These are phyloP conservation scores for Pisolithus orientalis DNA, from an alignment of 768 basidiomycete species.

Conservation along the genomic window DNA sequence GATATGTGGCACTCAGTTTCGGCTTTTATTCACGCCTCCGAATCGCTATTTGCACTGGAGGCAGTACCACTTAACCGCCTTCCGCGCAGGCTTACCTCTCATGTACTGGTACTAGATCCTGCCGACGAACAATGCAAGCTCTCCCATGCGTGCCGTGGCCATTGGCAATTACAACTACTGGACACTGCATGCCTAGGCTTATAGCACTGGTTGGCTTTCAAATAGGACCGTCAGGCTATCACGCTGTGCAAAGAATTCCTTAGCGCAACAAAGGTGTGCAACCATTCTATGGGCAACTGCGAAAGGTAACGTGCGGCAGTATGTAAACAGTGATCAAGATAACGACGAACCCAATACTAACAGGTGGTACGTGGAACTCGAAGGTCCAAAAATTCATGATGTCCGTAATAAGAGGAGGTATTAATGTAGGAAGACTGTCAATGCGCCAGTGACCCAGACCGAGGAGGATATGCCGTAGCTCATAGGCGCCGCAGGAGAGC, in stretches of 20 bases:
- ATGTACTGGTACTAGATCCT: too few relatives aligned
- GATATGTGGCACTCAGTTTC: too few relatives aligned
- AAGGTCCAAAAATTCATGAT: neutral
- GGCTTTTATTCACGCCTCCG: too few relatives aligned
- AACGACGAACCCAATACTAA: neutral
- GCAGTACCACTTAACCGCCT: too few relatives aligned
- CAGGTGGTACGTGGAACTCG: neutral
- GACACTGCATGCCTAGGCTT: too few relatives aligned
- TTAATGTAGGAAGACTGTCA: neutral
- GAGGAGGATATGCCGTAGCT: neutral
- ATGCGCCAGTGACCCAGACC: neutral
- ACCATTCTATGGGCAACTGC: neutral
- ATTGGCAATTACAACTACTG: too few relatives aligned
- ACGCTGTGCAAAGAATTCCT: neutral
- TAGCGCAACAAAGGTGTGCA: neutral
- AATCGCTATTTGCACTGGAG: too few relatives aligned
- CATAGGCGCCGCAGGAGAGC: slow-evolving; percentile 14
- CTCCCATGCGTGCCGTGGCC: too few relatives aligned
- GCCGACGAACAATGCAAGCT: too few relatives aligned
- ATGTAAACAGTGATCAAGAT: neutral
- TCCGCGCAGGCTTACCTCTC: too few relatives aligned
- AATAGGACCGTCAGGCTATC: neutral
- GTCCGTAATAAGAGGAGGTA: neutral
- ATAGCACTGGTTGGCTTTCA: too few relatives aligned
- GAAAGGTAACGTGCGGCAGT: neutral